Conservation (phyloP, 129 eudicot species). For the Cynara cardunculus region DNA sequence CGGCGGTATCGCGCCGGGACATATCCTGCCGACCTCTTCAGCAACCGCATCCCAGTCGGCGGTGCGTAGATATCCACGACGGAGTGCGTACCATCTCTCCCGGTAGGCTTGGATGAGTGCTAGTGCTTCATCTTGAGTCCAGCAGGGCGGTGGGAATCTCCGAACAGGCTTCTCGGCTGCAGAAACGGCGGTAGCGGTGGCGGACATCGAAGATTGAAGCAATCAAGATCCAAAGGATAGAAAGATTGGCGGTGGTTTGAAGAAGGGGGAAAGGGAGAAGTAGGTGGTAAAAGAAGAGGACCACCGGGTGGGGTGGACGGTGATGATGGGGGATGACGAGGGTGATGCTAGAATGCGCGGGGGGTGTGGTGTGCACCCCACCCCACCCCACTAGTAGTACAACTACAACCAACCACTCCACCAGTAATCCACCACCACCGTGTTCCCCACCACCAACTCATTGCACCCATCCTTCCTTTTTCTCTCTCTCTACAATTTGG, state of each 20-base stretch:
- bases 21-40: conserved; percentile 46
- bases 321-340: conserved; percentile 30
- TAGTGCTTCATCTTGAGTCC: conserved; percentile 89
- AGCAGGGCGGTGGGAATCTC: conserved; percentile 87
- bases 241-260: neutral
- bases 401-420: conserved; percentile 16
- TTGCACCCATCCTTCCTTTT: neutral
- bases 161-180: conserved; percentile 39
- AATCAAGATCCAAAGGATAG: neutral
- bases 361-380: conserved; percentile 19
- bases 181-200: conserved; percentile 17
- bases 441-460: conserved; percentile 30
- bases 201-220: neutral
- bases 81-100: conserved; percentile 90
- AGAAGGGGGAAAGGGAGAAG: neutral
- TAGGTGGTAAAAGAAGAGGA: conserved; percentile 19
- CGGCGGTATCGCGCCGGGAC: conserved; percentile 59
- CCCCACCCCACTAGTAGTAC: conserved; percentile 5
- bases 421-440: conserved; percentile 9
- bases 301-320: conserved; percentile 34
- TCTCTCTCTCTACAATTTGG: neutral
- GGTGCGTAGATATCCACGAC: conserved; percentile 93
- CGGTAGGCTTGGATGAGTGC: conserved; percentile 77
- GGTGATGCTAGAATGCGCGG: conserved; percentile 31
- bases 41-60: conserved; percentile 98